Evolutionary conservation across 176 grass and related monocot species (phyloP).

Genomic region (Oryza officinalis): DNA sequence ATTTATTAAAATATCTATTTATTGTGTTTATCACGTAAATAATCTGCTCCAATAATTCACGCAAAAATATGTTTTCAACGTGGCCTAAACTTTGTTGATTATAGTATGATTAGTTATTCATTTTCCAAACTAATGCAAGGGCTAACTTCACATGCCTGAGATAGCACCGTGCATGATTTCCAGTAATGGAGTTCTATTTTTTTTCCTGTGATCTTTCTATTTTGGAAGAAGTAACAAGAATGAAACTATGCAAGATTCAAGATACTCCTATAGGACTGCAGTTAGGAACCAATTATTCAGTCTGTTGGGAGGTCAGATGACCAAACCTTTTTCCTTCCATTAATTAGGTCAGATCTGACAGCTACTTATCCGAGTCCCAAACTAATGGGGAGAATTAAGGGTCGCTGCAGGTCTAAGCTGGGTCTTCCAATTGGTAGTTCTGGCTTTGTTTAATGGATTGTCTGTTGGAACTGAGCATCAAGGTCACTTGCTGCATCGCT

Average conservation of each 20-base stretch:
- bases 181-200: background rate
- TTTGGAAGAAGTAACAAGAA: background rate
- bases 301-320: background rate
- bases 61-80: too few species aligned
- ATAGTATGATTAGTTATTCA: background rate
- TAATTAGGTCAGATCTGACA: constrained; percentile 15
- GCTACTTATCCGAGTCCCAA: background rate
- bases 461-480: background rate
- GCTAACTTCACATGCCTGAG: background rate
- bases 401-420: constrained; percentile 8
- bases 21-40: too few species aligned
- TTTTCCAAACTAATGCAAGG: background rate
- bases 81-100: background rate
- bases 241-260: background rate
- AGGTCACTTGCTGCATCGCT: background rate
- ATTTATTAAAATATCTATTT: too few species aligned
- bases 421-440: background rate
- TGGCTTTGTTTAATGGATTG: background rate
- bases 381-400: background rate
- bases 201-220: background rate
- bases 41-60: too few species aligned
- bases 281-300: background rate
- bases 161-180: background rate
- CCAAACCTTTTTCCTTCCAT: background rate
- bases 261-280: too few species aligned